Conservation (phyloP, 768 basidiomycete genomes). For the Daedaleopsis sinensis region DNA sequence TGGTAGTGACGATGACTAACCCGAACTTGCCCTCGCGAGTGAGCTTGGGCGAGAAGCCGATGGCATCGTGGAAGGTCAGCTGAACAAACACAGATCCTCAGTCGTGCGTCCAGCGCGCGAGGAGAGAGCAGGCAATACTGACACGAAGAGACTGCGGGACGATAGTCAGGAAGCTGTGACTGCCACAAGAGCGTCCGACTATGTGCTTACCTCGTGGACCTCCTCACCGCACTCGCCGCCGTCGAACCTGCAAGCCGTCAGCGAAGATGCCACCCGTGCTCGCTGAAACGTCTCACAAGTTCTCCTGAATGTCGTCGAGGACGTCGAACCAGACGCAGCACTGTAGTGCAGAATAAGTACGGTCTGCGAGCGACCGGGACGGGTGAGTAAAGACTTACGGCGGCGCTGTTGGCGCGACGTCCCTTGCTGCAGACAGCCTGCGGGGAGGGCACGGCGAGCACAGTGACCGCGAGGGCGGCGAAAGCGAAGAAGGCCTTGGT, state of each 20-base stretch:
- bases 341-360: background rate
- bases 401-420: background rate
- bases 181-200: background rate
- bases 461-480: slow-evolving; percentile 1
- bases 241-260: slow-evolving; percentile 2
- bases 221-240: slow-evolving; percentile 19
- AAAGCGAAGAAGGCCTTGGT: slow-evolving; percentile 1
- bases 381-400: background rate
- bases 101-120: background rate
- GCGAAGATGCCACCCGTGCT: background rate
- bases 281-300: slow-evolving; percentile 1
- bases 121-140: background rate
- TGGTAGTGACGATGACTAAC: background rate
- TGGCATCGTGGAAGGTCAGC: slow-evolving; percentile 33
- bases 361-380: too few species aligned
- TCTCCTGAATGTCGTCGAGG: slow-evolving; percentile 20
- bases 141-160: slow-evolving; percentile 1
- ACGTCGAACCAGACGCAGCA: slow-evolving; percentile 23
- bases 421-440: slow-evolving; percentile 1
- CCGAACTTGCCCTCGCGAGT: slow-evolving; percentile 19
- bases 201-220: slow-evolving; percentile 11
- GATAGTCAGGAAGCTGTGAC: background rate
- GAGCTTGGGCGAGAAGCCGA: slow-evolving; percentile 21
- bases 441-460: background rate
- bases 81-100: background rate